phyloP scores from a whole-genome alignment of 2,329 filamentous ascomycete genomes.

The Trichoderma sp. region DNA sequence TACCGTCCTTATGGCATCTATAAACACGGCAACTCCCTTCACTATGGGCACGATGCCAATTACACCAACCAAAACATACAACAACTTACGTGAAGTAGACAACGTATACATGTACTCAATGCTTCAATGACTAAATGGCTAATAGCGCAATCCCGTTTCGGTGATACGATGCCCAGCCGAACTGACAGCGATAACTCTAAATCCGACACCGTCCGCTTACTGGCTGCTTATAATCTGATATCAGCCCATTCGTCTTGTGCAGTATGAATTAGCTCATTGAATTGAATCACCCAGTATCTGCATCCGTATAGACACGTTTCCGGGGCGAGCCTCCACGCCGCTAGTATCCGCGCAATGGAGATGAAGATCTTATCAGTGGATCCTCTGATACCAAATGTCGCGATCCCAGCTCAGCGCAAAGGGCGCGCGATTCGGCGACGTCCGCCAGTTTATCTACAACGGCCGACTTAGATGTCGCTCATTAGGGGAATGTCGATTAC shows the following conservation, averaged over 20 bases:
- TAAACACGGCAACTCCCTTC: no score
- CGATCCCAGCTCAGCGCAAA: background rate
- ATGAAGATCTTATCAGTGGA: constrained; percentile 8
- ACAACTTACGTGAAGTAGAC: no score
- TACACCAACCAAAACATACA: no score
- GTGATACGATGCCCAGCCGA: constrained; percentile 7
- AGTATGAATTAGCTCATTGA: background rate
- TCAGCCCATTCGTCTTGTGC: background rate
- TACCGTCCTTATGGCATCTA: background rate
- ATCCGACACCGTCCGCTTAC: background rate
- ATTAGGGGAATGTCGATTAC: background rate
- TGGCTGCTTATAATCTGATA: background rate
- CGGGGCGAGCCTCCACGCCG: background rate
- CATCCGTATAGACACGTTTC: background rate
- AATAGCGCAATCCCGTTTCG: background rate
- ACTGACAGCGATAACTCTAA: background rate
- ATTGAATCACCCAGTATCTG: background rate
- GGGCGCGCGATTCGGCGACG: constrained; percentile 9
- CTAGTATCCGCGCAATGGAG: background rate
- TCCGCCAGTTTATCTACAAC: background rate
- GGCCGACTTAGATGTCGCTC: background rate
- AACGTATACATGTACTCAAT: no score
- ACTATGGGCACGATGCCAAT: no score
- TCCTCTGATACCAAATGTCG: background rate
- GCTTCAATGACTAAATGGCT: no score